Percentiles rank a stretch among this genome's conserved stretches.
Evolutionary conservation across 805 yeast genomes (phyloP).

Genomic region (Wickerhamomyces chaumierensis): DNA sequence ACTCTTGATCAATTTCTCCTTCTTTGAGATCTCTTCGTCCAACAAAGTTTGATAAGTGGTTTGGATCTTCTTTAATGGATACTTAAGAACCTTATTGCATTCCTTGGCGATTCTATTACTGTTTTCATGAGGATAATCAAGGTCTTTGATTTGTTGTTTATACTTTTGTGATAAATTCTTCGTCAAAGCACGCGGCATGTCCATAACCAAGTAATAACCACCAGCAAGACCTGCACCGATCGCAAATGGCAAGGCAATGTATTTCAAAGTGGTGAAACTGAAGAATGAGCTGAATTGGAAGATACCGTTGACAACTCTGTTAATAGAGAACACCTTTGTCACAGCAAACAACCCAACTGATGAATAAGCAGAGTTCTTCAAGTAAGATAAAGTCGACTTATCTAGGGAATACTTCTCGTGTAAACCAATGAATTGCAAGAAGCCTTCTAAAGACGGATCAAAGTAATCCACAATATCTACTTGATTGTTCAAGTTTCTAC

Average conservation of each 20-base stretch:
- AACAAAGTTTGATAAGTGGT: constrained; percentile 54
- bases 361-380: constrained; percentile 17
- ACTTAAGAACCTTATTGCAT: constrained; percentile 67
- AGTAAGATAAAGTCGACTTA: constrained; percentile 17
- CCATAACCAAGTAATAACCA: constrained; percentile 54
- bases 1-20: constrained; percentile 40
- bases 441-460: constrained; percentile 62
- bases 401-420: constrained; percentile 2
- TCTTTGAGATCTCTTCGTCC: constrained; percentile 47
- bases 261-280: constrained; percentile 26
- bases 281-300: constrained; percentile 25
- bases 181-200: constrained; percentile 85
- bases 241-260: constrained; percentile 42
- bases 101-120: constrained; percentile 73
- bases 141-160: constrained; percentile 42
- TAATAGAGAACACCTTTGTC: constrained; percentile 22
- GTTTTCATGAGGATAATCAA: constrained; percentile 73
- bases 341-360: constrained; percentile 20
- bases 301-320: constrained; percentile 26
- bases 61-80: constrained; percentile 76
- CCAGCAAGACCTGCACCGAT: constrained; percentile 41
- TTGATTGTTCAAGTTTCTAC: constrained; percentile 45
- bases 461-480: constrained; percentile 65
- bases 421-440: constrained; percentile 23
- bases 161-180: constrained; percentile 70